A percentile compares a stretch with the other conserved stretches of the same genome.
These are phyloP conservation scores for Digitaria exilis DNA, from an alignment of 202 grass and related monocot species.

Conservation along the genomic window DNA sequence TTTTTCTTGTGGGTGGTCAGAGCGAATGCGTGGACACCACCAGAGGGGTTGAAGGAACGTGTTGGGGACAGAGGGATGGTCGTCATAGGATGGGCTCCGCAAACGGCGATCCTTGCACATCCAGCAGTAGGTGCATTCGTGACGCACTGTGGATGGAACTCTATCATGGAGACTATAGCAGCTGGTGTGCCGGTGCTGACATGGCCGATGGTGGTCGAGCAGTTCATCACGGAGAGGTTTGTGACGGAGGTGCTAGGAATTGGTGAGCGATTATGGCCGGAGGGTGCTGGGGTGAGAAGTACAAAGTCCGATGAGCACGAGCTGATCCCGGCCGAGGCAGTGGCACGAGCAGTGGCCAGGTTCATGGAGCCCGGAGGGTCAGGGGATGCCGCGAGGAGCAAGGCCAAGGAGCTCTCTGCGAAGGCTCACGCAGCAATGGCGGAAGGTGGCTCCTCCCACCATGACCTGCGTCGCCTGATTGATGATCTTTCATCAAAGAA, in stretches of 20 bases:
- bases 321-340: constrained; percentile 33
- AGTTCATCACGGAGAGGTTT: constrained; percentile 70
- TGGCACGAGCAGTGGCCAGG: constrained; percentile 13
- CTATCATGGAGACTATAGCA: constrained; percentile 45
- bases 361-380: not conserved
- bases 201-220: constrained; percentile 79
- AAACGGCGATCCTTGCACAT: constrained; percentile 35
- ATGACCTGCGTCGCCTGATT: constrained; percentile 45
- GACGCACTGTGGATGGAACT: constrained; percentile 77
- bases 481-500: constrained; percentile 34
- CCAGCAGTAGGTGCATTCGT: constrained; percentile 46
- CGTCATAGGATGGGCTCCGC: no score
- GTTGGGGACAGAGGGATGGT: constrained; percentile 5
- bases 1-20: constrained; percentile 31
- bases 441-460: constrained; percentile 41
- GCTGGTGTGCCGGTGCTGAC: constrained; percentile 64
- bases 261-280: constrained; percentile 1
- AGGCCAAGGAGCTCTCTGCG: constrained; percentile 3
- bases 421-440: constrained; percentile 42
- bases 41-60: constrained; percentile 30
- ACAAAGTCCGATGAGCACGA: constrained; percentile 15
- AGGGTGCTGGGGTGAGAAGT: constrained; percentile 29
- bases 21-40: not conserved
- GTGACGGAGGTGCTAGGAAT: constrained; percentile 44
- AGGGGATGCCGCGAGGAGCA: constrained; percentile 20